phyloP scores from a whole-genome alignment of 2,329 filamentous ascomycete genomes.

The Penicillium sp. region DNA sequence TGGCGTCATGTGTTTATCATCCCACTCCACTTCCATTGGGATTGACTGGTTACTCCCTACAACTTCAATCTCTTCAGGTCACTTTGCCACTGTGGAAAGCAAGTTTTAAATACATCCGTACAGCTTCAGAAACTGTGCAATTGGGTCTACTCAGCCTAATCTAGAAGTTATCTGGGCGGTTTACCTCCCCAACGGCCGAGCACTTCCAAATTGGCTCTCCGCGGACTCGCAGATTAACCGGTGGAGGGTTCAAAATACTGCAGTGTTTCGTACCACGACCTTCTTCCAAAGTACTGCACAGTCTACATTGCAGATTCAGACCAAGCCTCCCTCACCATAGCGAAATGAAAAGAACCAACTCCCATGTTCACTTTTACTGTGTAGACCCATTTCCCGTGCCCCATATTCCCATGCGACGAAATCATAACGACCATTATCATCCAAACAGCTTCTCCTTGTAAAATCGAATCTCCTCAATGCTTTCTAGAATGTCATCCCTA shows the following conservation, averaged over 20 bases:
- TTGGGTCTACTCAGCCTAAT: slow-evolving; percentile 1
- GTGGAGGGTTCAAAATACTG: not conserved
- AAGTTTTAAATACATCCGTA: not conserved
- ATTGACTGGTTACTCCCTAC: not conserved
- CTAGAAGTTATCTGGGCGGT: not conserved
- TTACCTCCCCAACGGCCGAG: not conserved
- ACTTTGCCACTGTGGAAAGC: not conserved
- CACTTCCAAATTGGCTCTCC: not conserved
- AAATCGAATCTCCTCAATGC: slow-evolving; percentile 84
- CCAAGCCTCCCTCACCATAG: not conserved
- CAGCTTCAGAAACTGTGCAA: not conserved
- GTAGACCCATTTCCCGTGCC: not conserved
- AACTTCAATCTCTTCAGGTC: not conserved
- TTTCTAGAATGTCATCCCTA: slow-evolving; percentile 86
- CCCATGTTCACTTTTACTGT: not conserved
- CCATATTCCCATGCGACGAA: not conserved
- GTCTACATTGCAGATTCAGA: not conserved
- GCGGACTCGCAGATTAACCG: slow-evolving; percentile 5
- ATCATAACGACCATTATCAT: slow-evolving; percentile 1
- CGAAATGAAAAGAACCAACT: not conserved
- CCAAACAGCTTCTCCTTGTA: slow-evolving; percentile 70
- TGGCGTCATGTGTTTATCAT: slow-evolving; percentile 29
- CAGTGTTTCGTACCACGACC: not conserved
- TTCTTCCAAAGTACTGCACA: not conserved
- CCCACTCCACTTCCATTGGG: no score